These are phyloP conservation scores for Euphorbia pulcherrima DNA, from an alignment of 345 rosid species.

Conservation along the genomic window DNA sequence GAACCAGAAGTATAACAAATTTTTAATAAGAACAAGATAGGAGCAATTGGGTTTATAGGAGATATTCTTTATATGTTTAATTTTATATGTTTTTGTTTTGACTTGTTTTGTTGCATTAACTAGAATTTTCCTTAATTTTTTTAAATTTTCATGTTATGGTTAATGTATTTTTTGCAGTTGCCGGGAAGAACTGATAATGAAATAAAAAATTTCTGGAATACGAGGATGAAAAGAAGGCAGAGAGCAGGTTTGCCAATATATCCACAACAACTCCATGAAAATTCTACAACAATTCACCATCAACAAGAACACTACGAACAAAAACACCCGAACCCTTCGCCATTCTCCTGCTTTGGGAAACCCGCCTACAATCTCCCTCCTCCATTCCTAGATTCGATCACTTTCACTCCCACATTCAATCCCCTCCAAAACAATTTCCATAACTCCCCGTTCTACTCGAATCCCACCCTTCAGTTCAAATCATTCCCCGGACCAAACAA, in stretches of 20 bases:
- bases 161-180: conserved; percentile 34
- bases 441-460: conserved; percentile 16
- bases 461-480: conserved; percentile 20
- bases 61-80: neutral
- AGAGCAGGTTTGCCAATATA: conserved; percentile 69
- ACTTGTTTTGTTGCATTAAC: too few species aligned
- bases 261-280: conserved; percentile 50
- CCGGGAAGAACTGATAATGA: conserved; percentile 91
- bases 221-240: conserved; percentile 68
- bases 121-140: neutral
- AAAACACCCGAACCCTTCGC: conserved; percentile 21
- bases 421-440: conserved; percentile 18
- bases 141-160: neutral
- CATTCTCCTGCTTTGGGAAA: conserved; percentile 29
- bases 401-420: conserved; percentile 18
- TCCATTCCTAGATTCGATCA: conserved; percentile 22
- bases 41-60: too few species aligned
- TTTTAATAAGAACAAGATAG: too few species aligned
- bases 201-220: conserved; percentile 89
- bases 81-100: neutral
- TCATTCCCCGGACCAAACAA: conserved; percentile 1
- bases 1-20: too few species aligned
- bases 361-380: conserved; percentile 22
- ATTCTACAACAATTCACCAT: conserved; percentile 27
- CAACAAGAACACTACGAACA: conserved; percentile 26